A percentile compares a stretch with the other conserved stretches of the same genome.
Conservation (phyloP, 257 asterid genomes). For the Solanum phureja region DNA sequence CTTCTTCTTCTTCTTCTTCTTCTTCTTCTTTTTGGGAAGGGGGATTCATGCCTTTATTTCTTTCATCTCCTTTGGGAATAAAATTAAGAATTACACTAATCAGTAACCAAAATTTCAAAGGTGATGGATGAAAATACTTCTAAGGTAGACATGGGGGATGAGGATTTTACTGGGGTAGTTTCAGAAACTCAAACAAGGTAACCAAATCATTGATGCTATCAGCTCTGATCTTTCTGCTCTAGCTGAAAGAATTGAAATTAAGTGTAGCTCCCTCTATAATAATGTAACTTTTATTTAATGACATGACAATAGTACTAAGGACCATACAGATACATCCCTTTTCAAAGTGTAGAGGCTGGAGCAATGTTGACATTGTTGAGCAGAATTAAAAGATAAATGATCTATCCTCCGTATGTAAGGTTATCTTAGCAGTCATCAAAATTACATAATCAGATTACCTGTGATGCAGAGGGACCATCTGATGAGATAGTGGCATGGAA, state of each 20-base stretch:
- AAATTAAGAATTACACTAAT: not conserved
- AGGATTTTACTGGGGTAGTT: not conserved
- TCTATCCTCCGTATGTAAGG: not conserved
- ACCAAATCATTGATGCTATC: not conserved
- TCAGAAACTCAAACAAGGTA: not conserved
- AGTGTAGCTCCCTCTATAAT: not conserved
- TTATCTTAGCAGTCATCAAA: not conserved
- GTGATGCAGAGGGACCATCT: constrained; percentile 77
- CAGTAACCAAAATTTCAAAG: not conserved
- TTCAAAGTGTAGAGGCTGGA: not conserved
- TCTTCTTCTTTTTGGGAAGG: not conserved
- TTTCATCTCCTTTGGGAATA: not conserved
- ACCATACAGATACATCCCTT: not conserved
- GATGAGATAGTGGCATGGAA: constrained; percentile 88
- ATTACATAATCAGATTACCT: constrained; percentile 32
- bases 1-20: not conserved
- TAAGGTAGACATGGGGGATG: not conserved
- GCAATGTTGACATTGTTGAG: not conserved
- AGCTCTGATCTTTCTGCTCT: not conserved
- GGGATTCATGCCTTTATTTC: not conserved
- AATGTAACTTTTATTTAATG: not conserved
- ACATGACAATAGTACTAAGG: not conserved
- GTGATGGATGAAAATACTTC: not conserved
- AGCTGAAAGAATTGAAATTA: not conserved
- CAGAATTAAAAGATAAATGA: not conserved